phyloP scores from a whole-genome alignment of 225 moss, liverwort and hornwort genomes.

The Asterella californica region DNA sequence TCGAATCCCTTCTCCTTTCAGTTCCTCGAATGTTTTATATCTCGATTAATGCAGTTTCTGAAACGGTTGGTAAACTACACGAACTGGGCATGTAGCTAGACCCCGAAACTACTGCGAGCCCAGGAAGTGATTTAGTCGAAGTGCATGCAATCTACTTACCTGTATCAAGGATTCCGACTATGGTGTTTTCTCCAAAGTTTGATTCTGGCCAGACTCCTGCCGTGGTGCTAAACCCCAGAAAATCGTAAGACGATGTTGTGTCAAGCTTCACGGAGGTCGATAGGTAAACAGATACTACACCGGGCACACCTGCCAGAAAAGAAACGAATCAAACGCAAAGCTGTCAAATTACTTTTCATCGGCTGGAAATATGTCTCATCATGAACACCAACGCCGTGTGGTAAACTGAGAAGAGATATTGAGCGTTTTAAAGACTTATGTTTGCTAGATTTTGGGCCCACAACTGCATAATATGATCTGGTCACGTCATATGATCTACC shows the following conservation, averaged over 20 bases:
- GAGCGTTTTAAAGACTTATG: background rate
- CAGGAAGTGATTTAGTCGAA: background rate
- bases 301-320: slow-evolving; percentile 4
- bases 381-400: background rate
- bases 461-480: background rate
- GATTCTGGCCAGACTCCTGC: no score
- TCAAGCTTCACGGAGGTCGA: background rate
- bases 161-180: no score
- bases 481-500: background rate
- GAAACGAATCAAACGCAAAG: background rate
- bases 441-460: no score
- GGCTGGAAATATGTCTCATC: background rate
- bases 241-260: slow-evolving; percentile 12
- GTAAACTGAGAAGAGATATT: background rate
- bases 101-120: no score
- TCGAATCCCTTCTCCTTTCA: no score
- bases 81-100: no score
- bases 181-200: no score
- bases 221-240: no score
- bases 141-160: background rate
- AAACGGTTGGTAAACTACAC: background rate
- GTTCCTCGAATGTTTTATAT: no score
- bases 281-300: background rate
- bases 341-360: background rate
- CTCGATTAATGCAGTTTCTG: no score